phyloP scores from a whole-genome alignment of 108 stramenopile genomes.

The Nitzschia sp. region DNA sequence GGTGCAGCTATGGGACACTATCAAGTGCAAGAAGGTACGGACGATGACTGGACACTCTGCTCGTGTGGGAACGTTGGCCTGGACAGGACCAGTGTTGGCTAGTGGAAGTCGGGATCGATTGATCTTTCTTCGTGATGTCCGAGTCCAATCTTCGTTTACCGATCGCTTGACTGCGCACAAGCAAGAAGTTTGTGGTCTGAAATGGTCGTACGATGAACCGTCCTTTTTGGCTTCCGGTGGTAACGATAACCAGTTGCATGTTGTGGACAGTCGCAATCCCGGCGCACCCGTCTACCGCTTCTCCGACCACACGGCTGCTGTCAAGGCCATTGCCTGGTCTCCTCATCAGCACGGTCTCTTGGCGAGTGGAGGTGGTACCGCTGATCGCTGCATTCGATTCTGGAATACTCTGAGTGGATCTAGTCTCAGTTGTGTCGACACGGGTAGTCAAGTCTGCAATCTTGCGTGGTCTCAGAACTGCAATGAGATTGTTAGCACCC shows the following conservation, averaged over 20 bases:
- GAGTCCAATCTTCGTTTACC: slow-evolving; percentile 62
- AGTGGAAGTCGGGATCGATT: slow-evolving; percentile 92
- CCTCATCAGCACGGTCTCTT: slow-evolving; percentile 97
- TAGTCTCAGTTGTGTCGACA: slow-evolving; percentile 89
- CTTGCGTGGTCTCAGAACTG: slow-evolving; percentile 95
- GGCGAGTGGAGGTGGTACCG: slow-evolving; percentile 98
- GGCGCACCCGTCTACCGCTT: slow-evolving; percentile 62
- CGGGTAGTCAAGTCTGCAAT: slow-evolving; percentile 98
- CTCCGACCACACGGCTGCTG: slow-evolving; percentile 96
- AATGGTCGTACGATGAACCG: slow-evolving; percentile 94
- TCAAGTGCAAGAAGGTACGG: slow-evolving; percentile 76
- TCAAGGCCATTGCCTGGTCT: slow-evolving; percentile 99
- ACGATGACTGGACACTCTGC: slow-evolving; percentile 87
- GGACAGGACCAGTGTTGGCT: slow-evolving; percentile 87
- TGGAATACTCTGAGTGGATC: slow-evolving; percentile 95
- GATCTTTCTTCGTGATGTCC: slow-evolving; percentile 91
- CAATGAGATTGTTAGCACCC: slow-evolving; percentile 98
- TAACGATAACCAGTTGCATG: slow-evolving; percentile 97
- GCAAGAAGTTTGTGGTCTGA: slow-evolving; percentile 98
- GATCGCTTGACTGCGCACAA: slow-evolving; percentile 81
- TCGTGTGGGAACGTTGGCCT: slow-evolving; percentile 91
- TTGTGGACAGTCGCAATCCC: slow-evolving; percentile 92
- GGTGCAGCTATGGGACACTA: slow-evolving; percentile 94
- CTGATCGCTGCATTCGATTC: slow-evolving; percentile 97
- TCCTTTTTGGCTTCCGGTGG: slow-evolving; percentile 92